These are phyloP conservation scores for Takakia lepidozioides DNA, from an alignment of 225 moss, liverwort and hornwort genomes.

Conservation along the genomic window DNA sequence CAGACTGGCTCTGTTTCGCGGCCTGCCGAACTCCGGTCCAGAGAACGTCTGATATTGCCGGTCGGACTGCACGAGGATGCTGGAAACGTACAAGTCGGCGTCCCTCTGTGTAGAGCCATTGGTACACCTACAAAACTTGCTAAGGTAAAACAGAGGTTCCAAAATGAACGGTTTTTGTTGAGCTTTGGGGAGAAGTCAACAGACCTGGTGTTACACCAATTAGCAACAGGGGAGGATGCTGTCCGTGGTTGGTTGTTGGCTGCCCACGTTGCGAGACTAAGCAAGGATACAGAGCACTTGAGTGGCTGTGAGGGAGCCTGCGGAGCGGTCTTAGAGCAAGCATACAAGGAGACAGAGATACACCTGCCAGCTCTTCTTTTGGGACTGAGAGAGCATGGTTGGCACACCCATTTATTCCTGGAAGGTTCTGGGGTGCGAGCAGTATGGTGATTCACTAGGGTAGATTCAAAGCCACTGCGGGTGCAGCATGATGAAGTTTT, in stretches of 20 bases:
- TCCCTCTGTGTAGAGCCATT: slow-evolving; percentile 38
- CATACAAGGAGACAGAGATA: slow-evolving; percentile 66
- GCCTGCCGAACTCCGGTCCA: slow-evolving; percentile 71
- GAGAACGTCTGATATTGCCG: slow-evolving; percentile 79
- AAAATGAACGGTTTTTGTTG: slow-evolving; percentile 63
- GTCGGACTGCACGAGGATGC: slow-evolving; percentile 58
- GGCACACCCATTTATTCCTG: slow-evolving; percentile 86
- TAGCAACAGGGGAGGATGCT: slow-evolving; percentile 92
- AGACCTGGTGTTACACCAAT: slow-evolving; percentile 88
- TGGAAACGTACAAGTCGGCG: slow-evolving; percentile 82
- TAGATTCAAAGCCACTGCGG: too few relatives aligned
- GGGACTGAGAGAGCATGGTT: slow-evolving; percentile 80
- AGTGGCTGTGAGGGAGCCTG: slow-evolving; percentile 26
- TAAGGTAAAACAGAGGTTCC: slow-evolving; percentile 59
- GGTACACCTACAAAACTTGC: slow-evolving; percentile 59
- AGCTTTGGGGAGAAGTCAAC: slow-evolving; percentile 76
- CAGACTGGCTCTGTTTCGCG: slow-evolving; percentile 84
- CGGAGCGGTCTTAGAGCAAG: slow-evolving; percentile 61
- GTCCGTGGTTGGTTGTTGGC: slow-evolving; percentile 88
- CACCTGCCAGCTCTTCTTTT: slow-evolving; percentile 59
- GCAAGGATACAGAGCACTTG: slow-evolving; percentile 21
- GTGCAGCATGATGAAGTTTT: too few relatives aligned
- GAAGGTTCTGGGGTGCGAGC: slow-evolving; percentile 81
- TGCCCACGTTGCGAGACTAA: slow-evolving; percentile 63
- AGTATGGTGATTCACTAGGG: slow-evolving; percentile 67